phyloP scores from a whole-genome alignment of 78 protist genomes.

The Polysphondylium violaceum region DNA sequence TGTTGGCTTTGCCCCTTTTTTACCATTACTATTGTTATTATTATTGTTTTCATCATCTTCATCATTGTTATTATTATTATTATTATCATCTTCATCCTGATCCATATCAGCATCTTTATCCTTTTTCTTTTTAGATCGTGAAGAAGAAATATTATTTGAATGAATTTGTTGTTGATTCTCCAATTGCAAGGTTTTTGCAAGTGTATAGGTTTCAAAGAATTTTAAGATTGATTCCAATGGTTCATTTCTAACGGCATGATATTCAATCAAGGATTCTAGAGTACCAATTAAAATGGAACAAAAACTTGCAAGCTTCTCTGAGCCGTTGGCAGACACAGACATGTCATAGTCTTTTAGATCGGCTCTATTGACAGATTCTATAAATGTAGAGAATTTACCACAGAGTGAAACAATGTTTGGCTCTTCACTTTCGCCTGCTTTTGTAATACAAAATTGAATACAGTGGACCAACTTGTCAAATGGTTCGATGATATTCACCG shows the following conservation, averaged over 20 bases:
- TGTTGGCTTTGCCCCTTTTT: not conserved
- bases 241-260: not conserved
- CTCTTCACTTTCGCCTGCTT: not conserved
- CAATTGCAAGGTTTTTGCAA: not conserved
- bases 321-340: not conserved
- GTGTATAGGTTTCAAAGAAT: not conserved
- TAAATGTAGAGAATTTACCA: not conserved
- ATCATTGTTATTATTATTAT: constrained; percentile 1
- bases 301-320: no score
- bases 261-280: constrained; percentile 52
- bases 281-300: constrained; percentile 24
- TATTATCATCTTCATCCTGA: not conserved
- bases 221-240: not conserved
- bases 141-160: not conserved
- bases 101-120: constrained; percentile 14
- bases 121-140: not conserved
- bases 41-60: not conserved
- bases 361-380: not conserved
- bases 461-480: constrained; percentile 41
- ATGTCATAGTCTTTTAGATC: not conserved
- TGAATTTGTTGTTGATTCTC: not conserved
- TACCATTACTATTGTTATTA: not conserved
- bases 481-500: constrained; percentile 19
- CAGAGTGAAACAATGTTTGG: no score
- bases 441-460: constrained; percentile 43